Evolutionary conservation across 768 basidiomycete genomes (phyloP), one percentile per base, ranked within the genome.

Genomic region (Mycena pura): DNA sequence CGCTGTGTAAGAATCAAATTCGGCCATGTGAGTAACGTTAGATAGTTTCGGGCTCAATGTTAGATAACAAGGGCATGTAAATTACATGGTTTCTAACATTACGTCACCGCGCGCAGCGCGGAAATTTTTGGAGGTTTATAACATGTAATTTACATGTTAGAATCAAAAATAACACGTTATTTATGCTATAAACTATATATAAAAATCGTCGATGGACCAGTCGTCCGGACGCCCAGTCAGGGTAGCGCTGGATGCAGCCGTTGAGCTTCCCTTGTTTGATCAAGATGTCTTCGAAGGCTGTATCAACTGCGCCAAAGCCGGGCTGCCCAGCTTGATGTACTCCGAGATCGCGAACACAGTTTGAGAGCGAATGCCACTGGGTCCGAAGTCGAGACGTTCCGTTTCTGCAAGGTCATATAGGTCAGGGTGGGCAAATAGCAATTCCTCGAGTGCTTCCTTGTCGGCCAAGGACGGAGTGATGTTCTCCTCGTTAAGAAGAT

Each of bases 321-420:
- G 25, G 29, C 53, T 55, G 5, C 44, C 40, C 38, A 55, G 24
- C 24, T 55, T 55, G 25, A 55, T 43, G 22, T 55, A 55, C 38
- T 55, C 13, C 21, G 53, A 11, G 3, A 55, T 55, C 21, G 29
- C 53, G 24, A 55, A 55, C 19, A 19, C 24, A 29, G 41, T 43
- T 25, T 39, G 29, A 6, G 54, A 45, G n/a, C 54, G 54, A 22
- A n/a, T 24, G 19, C 36, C 15, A 6, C 9, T 39, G 38, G 17
- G 38, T 39, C 38, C 19, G 24, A 25, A 31, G 10, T 54, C 22
- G 8, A 39, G 5, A 14, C 52, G 52, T 5, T 27, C 22, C 5
- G 52, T 39, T 41, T 54, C 52, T 6, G 9, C 52, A 22, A 54
- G 52, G 27, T 54, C 52, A 19, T 54, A 54, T 15, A 39, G 52